Evolutionary conservation across 2,329 filamentous ascomycete species (phyloP).

Genomic region (Balansia obtecta): DNA sequence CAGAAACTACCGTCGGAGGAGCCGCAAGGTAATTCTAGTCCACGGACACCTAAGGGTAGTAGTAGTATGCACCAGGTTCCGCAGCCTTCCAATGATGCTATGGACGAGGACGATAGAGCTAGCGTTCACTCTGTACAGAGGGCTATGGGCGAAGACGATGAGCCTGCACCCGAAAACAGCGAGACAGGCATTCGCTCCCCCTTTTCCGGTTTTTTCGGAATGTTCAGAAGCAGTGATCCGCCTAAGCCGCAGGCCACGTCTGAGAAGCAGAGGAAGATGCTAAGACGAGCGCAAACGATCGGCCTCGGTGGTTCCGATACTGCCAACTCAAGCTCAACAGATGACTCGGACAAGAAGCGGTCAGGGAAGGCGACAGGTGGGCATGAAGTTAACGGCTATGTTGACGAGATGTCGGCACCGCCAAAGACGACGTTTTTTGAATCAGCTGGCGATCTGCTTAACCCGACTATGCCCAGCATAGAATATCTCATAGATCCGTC

Average conservation of each 20-base stretch:
- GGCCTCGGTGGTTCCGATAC: constrained; percentile 16
- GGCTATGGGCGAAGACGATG: constrained; percentile 16
- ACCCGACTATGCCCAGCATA: constrained; percentile 70
- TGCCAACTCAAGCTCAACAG: constrained; percentile 8
- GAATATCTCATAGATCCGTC: constrained; percentile 78
- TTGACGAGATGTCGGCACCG: constrained; percentile 49
- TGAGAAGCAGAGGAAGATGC: constrained; percentile 56
- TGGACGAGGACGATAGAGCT: constrained; percentile 51
- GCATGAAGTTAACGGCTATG: constrained; percentile 32
- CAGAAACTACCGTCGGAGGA: constrained; percentile 27
- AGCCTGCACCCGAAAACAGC: constrained; percentile 15
- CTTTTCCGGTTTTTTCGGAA: constrained; percentile 54
- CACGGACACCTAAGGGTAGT: constrained; percentile 19
- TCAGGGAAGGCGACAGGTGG: constrained; percentile 34
- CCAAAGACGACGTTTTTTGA: constrained; percentile 91
- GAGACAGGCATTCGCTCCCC: constrained; percentile 23
- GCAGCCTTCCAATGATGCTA: constrained; percentile 54
- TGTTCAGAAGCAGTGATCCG: constrained; percentile 52
- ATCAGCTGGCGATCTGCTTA: constrained; percentile 82
- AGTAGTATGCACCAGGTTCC: constrained; percentile 48
- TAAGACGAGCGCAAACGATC: constrained; percentile 67
- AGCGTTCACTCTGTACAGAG: constrained; percentile 37
- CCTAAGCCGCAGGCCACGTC: constrained; percentile 36
- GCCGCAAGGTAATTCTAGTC: constrained; percentile 18
- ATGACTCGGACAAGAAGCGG: constrained; percentile 10